Evolutionary conservation across 495 filamentous ascomycete genomes (phyloP).

Genomic region (Penicillium argentinense): DNA sequence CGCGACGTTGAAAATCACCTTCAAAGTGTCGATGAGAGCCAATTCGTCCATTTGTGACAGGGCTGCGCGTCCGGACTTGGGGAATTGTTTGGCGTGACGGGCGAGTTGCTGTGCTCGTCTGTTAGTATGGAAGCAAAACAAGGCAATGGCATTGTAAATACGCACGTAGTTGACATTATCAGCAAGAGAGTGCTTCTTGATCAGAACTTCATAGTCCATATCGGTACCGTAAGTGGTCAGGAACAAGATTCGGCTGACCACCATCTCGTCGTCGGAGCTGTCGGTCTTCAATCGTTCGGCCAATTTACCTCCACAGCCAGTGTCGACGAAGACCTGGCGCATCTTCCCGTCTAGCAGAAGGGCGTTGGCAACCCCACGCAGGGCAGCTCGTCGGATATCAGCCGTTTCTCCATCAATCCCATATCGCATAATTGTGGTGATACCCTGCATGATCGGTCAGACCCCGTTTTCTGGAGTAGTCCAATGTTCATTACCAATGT

Average conservation of each 20-base stretch:
- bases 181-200: slow-evolving; percentile 68
- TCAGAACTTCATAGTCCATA: slow-evolving; percentile 63
- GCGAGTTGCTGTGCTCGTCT: slow-evolving; percentile 55
- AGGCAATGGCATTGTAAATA: not conserved
- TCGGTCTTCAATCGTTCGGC: slow-evolving; percentile 63
- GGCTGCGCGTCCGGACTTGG: slow-evolving; percentile 40
- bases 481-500: slow-evolving; percentile 1
- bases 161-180: slow-evolving; percentile 63
- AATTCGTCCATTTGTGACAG: slow-evolving; percentile 68
- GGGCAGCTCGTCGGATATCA: slow-evolving; percentile 69
- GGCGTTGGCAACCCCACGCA: slow-evolving; percentile 86
- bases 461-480: not conserved
- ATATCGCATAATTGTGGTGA: slow-evolving; percentile 68
- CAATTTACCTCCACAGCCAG: slow-evolving; percentile 69
- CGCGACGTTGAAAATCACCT: slow-evolving; percentile 85
- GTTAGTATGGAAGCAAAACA: slow-evolving; percentile 4
- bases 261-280: not conserved
- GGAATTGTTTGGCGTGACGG: slow-evolving; percentile 64
- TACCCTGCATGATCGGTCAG: slow-evolving; percentile 58
- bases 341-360: slow-evolving; percentile 69
- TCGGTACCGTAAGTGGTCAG: slow-evolving; percentile 81
- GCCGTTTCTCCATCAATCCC: slow-evolving; percentile 62
- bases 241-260: slow-evolving; percentile 61
- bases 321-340: slow-evolving; percentile 77
- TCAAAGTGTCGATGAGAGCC: slow-evolving; percentile 80